Percentiles rank a stretch among this genome's conserved stretches.
phyloP scores from a whole-genome alignment of 306 rosid species.

The Trifolium subterraneum region DNA sequence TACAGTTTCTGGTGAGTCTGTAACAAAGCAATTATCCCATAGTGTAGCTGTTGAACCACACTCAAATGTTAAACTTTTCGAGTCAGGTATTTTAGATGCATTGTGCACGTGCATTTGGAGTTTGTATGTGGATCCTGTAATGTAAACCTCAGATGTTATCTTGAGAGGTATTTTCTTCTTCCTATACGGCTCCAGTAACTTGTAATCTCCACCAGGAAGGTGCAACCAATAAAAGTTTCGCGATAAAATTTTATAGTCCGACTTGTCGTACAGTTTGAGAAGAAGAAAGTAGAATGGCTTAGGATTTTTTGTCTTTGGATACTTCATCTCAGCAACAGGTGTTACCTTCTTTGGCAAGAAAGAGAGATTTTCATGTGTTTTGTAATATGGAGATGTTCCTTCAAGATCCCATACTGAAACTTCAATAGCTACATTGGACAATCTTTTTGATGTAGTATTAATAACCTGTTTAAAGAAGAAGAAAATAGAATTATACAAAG shows the following conservation, averaged over 20 bases:
- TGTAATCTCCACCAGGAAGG: conserved; percentile 83
- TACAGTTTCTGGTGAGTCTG: conserved; percentile 37
- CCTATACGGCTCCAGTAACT: conserved; percentile 75
- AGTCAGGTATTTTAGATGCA: conserved; percentile 59
- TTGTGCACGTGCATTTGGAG: conserved; percentile 73
- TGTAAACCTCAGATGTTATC: conserved; percentile 63
- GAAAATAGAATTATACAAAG: conserved; percentile 41
- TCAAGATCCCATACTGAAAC: conserved; percentile 94
- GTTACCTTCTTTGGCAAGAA: conserved; percentile 45
- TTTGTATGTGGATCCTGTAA: conserved; percentile 64
- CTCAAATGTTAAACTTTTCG: conserved; percentile 46
- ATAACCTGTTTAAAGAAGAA: conserved; percentile 66
- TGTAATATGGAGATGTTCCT: conserved; percentile 77
- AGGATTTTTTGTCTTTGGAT: conserved; percentile 73
- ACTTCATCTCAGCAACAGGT: conserved; percentile 76
- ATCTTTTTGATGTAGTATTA: conserved; percentile 73
- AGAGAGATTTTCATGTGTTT: conserved; percentile 49
- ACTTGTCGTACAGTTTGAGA: conserved; percentile 69
- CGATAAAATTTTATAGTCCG: conserved; percentile 66
- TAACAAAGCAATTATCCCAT: conserved; percentile 46
- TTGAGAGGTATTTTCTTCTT: conserved; percentile 75
- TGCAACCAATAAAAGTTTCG: conserved; percentile 95
- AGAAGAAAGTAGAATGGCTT: conserved; percentile 91
- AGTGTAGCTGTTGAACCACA: conserved; percentile 47
- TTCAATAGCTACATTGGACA: conserved; percentile 77